phyloP scores from a whole-genome alignment of 2,329 filamentous ascomycete genomes.

The Trichophyton equinum region DNA sequence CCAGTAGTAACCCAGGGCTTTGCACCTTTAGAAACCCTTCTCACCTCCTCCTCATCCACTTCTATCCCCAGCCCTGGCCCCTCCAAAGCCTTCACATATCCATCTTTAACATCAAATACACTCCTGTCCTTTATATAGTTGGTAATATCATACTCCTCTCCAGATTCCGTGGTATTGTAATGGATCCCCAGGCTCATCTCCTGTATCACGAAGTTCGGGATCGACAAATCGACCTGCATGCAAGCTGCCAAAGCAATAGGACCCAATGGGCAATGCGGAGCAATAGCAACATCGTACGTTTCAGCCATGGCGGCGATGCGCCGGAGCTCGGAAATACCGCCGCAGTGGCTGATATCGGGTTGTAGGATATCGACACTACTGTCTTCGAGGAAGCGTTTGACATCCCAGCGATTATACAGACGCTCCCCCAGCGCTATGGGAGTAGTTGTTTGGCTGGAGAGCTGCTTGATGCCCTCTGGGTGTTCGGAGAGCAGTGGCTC shows the following conservation, averaged over 20 bases:
- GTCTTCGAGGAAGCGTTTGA: slow-evolving; percentile 58
- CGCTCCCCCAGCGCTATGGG: slow-evolving; percentile 64
- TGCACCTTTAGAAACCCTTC: slow-evolving; percentile 45
- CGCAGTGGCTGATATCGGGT: slow-evolving; percentile 59
- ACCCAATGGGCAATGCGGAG: slow-evolving; percentile 61
- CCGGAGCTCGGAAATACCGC: slow-evolving; percentile 59
- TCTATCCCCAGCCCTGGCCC: slow-evolving; percentile 58
- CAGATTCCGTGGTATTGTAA: slow-evolving; percentile 44
- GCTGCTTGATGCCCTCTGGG: slow-evolving; percentile 50
- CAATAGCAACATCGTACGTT: slow-evolving; percentile 59
- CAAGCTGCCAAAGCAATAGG: slow-evolving; percentile 61
- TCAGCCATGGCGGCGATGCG: slow-evolving; percentile 60
- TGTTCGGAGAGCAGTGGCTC: slow-evolving; percentile 62
- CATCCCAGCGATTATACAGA: slow-evolving; percentile 60
- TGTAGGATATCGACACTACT: slow-evolving; percentile 59
- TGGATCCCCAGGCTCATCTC: slow-evolving; percentile 59
- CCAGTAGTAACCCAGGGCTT: slow-evolving; percentile 54
- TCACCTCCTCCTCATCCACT: slow-evolving; percentile 55
- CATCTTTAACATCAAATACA: slow-evolving; percentile 54
- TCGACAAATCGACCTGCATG: slow-evolving; percentile 51
- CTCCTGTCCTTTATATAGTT: slow-evolving; percentile 54
- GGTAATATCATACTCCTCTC: slow-evolving; percentile 49
- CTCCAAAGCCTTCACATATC: slow-evolving; percentile 48
- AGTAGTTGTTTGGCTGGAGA: slow-evolving; percentile 44
- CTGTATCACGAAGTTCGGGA: slow-evolving; percentile 46